phyloP scores from a whole-genome alignment of 768 basidiomycete species.

The Russula foetens region DNA sequence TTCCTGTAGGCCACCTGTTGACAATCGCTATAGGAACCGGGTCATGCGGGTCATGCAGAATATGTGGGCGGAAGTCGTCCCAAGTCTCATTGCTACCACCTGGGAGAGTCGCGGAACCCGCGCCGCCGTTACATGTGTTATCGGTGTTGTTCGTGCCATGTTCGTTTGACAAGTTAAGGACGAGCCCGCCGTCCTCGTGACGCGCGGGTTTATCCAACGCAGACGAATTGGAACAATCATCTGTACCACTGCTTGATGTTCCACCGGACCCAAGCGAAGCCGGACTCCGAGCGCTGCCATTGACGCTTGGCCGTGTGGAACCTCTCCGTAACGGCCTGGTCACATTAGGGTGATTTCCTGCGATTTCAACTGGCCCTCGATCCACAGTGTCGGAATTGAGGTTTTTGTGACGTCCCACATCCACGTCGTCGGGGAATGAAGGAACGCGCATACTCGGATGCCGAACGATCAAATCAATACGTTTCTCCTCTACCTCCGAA shows the following conservation, averaged over 20 bases:
- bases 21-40: conserved; percentile 60
- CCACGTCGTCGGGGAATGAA: not conserved
- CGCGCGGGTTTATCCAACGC: not conserved
- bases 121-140: not conserved
- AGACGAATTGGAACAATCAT: not conserved
- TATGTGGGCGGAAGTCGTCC: conserved; percentile 55
- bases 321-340: not conserved
- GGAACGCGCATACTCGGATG: conserved; percentile 1
- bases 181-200: not conserved
- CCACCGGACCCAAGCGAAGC: not conserved
- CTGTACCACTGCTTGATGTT: not conserved
- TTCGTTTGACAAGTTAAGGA: not conserved
- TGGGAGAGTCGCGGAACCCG: not conserved
- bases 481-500: not conserved
- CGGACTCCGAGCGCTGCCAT: not conserved
- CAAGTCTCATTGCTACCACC: not conserved
- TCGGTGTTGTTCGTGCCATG: not conserved
- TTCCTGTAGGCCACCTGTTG: conserved; percentile 53
- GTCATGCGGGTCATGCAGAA: conserved; percentile 47
- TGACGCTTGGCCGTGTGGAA: not conserved
- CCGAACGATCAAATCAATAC: not conserved
- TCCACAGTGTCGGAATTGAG: not conserved
- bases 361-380: not conserved
- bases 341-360: not conserved
- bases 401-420: not conserved